These are phyloP conservation scores for Penicillium ucsense DNA, from an alignment of 495 filamentous ascomycete genomes.

Conservation along the genomic window DNA sequence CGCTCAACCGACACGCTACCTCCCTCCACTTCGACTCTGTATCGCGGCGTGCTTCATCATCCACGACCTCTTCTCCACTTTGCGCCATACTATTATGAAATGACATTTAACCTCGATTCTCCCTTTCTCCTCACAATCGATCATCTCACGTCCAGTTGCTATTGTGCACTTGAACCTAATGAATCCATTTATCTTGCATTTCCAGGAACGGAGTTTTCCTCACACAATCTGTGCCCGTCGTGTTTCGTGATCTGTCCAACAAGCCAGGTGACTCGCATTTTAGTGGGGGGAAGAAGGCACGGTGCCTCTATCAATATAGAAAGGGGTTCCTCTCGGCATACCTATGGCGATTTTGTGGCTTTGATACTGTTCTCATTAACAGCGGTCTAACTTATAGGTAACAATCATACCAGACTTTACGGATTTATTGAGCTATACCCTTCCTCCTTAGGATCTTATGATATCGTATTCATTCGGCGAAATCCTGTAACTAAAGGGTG, in stretches of 20 bases:
- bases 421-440: too few relatives aligned
- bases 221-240: slow-evolving; percentile 2
- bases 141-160: neutral
- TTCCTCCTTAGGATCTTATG: too few relatives aligned
- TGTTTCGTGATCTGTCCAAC: slow-evolving; percentile 5
- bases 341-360: neutral
- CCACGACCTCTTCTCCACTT: too few relatives aligned
- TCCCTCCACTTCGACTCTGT: too few relatives aligned
- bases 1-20: too few relatives aligned
- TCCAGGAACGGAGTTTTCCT: slow-evolving; percentile 6
- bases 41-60: too few relatives aligned
- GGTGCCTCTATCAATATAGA: slow-evolving; percentile 7
- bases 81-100: neutral
- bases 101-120: neutral
- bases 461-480: too few relatives aligned
- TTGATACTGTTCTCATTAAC: too few relatives aligned
- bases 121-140: too few relatives aligned
- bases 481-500: too few relatives aligned
- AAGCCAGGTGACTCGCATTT: slow-evolving; percentile 5
- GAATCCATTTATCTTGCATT: slow-evolving; percentile 6
- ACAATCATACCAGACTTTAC: too few relatives aligned
- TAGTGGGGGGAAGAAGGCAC: neutral
- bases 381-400: too few relatives aligned
- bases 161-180: slow-evolving; percentile 8
- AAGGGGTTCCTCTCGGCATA: slow-evolving; percentile 12